Base-by-base conservation (phyloP, 805 yeast genomes). In the Hanseniaspora meyeri region DNA sequence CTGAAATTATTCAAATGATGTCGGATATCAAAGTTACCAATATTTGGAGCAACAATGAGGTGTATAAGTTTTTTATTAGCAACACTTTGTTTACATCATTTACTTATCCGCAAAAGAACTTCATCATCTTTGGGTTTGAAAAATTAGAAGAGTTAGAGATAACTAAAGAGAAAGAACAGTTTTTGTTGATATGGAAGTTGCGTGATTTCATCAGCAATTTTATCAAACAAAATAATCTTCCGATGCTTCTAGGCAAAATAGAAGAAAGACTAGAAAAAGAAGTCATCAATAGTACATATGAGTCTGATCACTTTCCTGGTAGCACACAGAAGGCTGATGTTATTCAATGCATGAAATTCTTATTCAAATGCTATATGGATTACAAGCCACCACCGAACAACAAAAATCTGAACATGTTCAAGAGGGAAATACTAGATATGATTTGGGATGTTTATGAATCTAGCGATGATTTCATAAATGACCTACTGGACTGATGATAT, bases 121-220 rank as follows among this genome's bases (percentile, higher is more conserved):
- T 52, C 8, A 4, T 31, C 16, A 31, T 10, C 1, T 52, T 36
- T 27, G 27, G 29, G 8, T 16, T 10, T 36, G 37, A 19, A 20
- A 45, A n/a, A 10, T 12, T 37, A 16, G 46, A 37, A 19, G 14
- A n/a, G 4, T 11, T 20, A 12, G 31, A 24, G 20, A 17, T 5
- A 1, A 45, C 37, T 37, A 63, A 63, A 58, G 59, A 65, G 1
- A 66, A 64, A 16, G 71, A 71, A 52, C 72, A 68, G 52, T 73
- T 70, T 56, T 72, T 73, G 55, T 58, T 73, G 46, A 72, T 73
- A 1, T 73, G 77, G 77, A 70, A 70, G 19, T 61, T 73, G 1
- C 75, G 73, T 59, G 75, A 72, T 19, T 68, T 69, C 24, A 53
- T 72, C 16, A 66, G 71, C 8, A 66, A 65, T 9, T 71, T 68